Base-by-base conservation (phyloP, 108 stramenopile genomes). In the Nitzschia sp. region DNA sequence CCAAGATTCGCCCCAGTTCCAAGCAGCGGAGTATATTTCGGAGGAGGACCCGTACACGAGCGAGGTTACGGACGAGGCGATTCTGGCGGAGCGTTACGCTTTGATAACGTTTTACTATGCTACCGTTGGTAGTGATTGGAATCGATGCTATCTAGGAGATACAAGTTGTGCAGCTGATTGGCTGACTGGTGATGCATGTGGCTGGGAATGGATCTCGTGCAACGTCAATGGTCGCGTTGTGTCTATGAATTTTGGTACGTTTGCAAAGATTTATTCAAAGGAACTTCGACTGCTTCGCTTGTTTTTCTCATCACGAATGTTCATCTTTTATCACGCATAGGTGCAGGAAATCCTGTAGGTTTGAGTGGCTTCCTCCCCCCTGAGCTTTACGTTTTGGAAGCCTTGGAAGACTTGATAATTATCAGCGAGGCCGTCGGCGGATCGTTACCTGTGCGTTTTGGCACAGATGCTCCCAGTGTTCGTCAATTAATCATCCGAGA, bases 341-440 rank as follows among this genome's bases (percentile, higher is more conserved):
- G 26, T 5, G 60, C 19, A 5, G 26, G 6, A 25, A 68, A 70
- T 19, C 41, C 32, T 34, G 80, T 77, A 27, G 63, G 45, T 45
- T 65, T 80, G 55, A 72, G 66, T 19, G 83, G 83, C 35, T 58
- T 45, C 11, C 69, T 84, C 15, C 80, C 83, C 0, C 62, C 46
- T 8, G 72, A 60, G 28, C 11, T 59, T 5, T 58, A 13, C 28
- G 45, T 25, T 46, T 28, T 58, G 15, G 46, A 22, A 16, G 27
- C 3, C 13, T 41, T 69, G 31, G 44, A 58, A 21, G 68, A 30
- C 4, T 30, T 69, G 22, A 31, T 32, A 6, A 55, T 69, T 19
- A 19, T 22, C 1, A 45, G 48, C 38, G 32, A 58, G n/a, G 1
- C 3, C 9, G 33, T 66, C 1, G 53, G 47, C 0, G 66, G 66